Conservation (phyloP, 345 rosid genomes). For the Cardamine chenopodiifolia region DNA sequence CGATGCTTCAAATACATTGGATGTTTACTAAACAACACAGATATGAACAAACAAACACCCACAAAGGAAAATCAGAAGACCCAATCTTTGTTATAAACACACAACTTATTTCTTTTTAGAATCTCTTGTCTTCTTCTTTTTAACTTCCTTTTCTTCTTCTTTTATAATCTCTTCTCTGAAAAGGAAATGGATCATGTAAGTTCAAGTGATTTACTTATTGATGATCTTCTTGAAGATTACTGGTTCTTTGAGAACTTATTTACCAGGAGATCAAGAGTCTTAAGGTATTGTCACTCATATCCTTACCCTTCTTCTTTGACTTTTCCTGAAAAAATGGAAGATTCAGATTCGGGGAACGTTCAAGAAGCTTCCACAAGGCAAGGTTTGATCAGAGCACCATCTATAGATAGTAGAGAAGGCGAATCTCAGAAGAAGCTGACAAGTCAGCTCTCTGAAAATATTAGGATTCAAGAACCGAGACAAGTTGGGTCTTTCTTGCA, state of each 20-base stretch:
- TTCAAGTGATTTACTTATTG: conserved; percentile 44
- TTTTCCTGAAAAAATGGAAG: conserved; percentile 30
- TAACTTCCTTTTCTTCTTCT: not conserved
- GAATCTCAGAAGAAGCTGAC: conserved; percentile 27
- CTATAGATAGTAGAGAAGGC: conserved; percentile 17
- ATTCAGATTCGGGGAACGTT: conserved; percentile 14
- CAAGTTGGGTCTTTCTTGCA: conserved; percentile 28
- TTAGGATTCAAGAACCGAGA: conserved; percentile 35
- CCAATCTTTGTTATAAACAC: conserved; percentile 34
- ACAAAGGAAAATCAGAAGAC: conserved; percentile 25
- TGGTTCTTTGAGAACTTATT: conserved; percentile 72
- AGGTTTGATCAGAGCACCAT: conserved; percentile 12
- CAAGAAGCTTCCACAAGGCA: conserved; percentile 15
- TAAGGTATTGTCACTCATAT: conserved; percentile 62
- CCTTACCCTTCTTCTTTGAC: conserved; percentile 50
- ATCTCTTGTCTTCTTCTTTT: conserved; percentile 23
- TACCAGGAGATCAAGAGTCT: conserved; percentile 43
- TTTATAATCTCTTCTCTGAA: conserved; percentile 5
- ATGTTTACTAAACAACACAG: conserved; percentile 26
- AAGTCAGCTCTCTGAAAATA: conserved; percentile 20
- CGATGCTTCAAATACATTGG: conserved; percentile 41
- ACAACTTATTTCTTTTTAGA: conserved; percentile 39
- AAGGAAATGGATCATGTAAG: conserved; percentile 37
- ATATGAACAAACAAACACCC: conserved; percentile 48
- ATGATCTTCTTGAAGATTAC: conserved; percentile 63